Percentiles rank a stretch among this genome's conserved stretches.
Conservation (phyloP, 768 basidiomycete species). For the Lactarius deliciosus region DNA sequence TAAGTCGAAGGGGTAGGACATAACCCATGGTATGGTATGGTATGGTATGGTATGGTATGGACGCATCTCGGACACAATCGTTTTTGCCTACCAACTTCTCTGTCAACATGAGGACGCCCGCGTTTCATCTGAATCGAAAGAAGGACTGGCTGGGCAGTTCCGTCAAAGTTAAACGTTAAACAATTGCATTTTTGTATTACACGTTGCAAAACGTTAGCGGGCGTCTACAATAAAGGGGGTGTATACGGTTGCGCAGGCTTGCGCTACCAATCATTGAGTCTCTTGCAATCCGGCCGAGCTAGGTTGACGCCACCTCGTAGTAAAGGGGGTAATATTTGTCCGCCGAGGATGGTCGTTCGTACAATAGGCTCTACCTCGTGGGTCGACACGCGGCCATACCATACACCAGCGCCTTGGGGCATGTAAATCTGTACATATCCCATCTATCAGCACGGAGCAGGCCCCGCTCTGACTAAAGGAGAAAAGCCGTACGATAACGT, state of each 20-base stretch:
- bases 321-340: constrained; percentile 79
- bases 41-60: no score
- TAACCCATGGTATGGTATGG: no score
- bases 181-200: background rate
- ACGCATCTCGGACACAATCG: no score
- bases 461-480: background rate
- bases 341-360: constrained; percentile 81
- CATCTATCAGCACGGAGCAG: background rate
- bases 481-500: constrained; percentile 69
- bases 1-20: no score
- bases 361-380: constrained; percentile 87
- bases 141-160: no score
- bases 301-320: constrained; percentile 87
- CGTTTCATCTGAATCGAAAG: no score
- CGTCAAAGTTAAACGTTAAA: background rate
- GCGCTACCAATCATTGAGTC: constrained; percentile 69
- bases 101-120: no score
- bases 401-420: constrained; percentile 81
- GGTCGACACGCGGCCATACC: constrained; percentile 93
- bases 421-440: constrained; percentile 67
- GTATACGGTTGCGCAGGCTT: background rate
- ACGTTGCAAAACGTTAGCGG: background rate
- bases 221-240: background rate
- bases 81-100: no score
- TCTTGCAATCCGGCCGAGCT: constrained; percentile 61